phyloP scores from a whole-genome alignment of 495 filamentous ascomycete genomes.

The Penicillium taxi region DNA sequence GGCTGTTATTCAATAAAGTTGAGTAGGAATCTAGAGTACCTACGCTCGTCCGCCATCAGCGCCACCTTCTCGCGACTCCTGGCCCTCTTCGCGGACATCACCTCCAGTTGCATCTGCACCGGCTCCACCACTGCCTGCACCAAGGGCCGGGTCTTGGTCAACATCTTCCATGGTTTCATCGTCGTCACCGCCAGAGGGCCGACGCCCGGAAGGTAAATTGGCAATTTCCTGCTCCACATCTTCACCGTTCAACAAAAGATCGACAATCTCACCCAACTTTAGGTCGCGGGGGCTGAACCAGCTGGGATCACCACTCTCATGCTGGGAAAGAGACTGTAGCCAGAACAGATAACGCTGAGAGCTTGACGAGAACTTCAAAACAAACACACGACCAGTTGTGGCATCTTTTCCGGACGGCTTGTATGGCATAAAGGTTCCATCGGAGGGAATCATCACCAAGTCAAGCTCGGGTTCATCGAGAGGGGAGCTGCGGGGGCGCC shows the following conservation, averaged over 20 bases:
- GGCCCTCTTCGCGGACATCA: constrained; percentile 83
- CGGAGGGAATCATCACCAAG: constrained; percentile 82
- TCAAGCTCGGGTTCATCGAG: constrained; percentile 67
- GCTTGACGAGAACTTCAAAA: constrained; percentile 90
- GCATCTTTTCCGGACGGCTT: constrained; percentile 49
- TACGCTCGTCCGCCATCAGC: constrained; percentile 98
- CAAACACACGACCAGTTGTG: constrained; percentile 85
- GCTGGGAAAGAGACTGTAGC: constrained; percentile 84
- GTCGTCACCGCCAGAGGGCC: constrained; percentile 47
- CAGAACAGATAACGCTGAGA: constrained; percentile 90
- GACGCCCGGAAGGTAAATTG: constrained; percentile 47
- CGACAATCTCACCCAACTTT: constrained; percentile 76
- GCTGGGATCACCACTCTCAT: constrained; percentile 58
- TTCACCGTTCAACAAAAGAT: constrained; percentile 75
- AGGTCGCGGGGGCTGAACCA: constrained; percentile 76
- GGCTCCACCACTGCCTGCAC: constrained; percentile 65
- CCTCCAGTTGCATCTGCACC: constrained; percentile 81
- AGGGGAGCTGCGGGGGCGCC: constrained; percentile 62
- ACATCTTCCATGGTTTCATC: constrained; percentile 84
- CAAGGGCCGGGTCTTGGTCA: constrained; percentile 47
- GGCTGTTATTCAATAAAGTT: constrained; percentile 3
- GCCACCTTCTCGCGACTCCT: constrained; percentile 79
- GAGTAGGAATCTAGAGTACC: constrained; percentile 57
- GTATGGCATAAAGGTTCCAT: constrained; percentile 80
- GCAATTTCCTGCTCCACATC: constrained; percentile 76